Evolutionary conservation across 202 grass and related monocot species (phyloP).

Genomic region (Carex sylvatica): DNA sequence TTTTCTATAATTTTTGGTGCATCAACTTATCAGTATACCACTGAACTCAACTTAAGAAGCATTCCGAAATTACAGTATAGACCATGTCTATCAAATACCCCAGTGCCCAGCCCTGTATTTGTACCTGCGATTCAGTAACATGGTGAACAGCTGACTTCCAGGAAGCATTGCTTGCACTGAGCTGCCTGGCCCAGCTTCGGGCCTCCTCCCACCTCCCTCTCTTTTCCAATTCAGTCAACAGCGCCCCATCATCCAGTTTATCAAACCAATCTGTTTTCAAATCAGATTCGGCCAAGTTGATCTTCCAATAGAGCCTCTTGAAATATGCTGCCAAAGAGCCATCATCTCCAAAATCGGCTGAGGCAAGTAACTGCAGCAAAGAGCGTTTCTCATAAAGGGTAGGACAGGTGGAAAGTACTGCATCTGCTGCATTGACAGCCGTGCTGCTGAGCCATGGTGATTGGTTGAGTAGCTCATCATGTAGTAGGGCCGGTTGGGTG

Average conservation of each 20-base stretch:
- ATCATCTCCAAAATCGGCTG: slow-evolving; percentile 80
- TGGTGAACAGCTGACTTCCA: slow-evolving; percentile 86
- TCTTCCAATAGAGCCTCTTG: slow-evolving; percentile 81
- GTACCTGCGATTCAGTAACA: slow-evolving; percentile 96
- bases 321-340: slow-evolving; percentile 79
- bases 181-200: slow-evolving; percentile 81
- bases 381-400: slow-evolving; percentile 88
- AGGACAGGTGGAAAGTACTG: slow-evolving; percentile 74
- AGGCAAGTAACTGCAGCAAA: slow-evolving; percentile 78
- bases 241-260: slow-evolving; percentile 70
- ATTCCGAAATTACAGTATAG: neutral
- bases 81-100: neutral
- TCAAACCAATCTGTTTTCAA: slow-evolving; percentile 73
- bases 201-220: slow-evolving; percentile 83
- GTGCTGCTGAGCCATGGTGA: slow-evolving; percentile 65
- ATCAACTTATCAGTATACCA: neutral
- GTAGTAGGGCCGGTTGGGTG: slow-evolving; percentile 19
- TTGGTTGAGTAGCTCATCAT: slow-evolving; percentile 36
- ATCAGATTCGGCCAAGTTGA: slow-evolving; percentile 70
- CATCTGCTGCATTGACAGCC: slow-evolving; percentile 86
- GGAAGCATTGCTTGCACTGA: slow-evolving; percentile 61
- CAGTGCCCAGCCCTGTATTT: neutral
- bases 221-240: slow-evolving; percentile 74
- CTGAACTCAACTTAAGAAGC: neutral
- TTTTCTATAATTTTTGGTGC: neutral